phyloP scores from a whole-genome alignment of 495 filamentous ascomycete genomes.

The Aspergillus olivimuriae region DNA sequence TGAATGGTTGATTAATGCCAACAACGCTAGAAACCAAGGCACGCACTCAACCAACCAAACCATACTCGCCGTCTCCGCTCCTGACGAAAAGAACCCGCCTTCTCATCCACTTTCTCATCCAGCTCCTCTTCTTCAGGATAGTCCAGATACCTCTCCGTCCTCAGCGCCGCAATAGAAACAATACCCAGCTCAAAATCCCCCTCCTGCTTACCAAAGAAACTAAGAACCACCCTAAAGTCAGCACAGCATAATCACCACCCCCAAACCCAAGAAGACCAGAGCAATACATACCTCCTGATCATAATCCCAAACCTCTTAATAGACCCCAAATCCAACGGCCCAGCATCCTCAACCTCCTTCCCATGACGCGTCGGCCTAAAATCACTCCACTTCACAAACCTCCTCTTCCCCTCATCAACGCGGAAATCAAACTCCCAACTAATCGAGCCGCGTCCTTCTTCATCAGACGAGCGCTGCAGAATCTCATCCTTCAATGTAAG shows the following conservation, averaged over 20 bases:
- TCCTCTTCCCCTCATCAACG: slow-evolving; percentile 8
- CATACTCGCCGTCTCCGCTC: too few species aligned
- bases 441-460: slow-evolving; percentile 58
- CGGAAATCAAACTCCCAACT: slow-evolving; percentile 41
- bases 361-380: slow-evolving; percentile 71
- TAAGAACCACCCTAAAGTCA: slow-evolving; percentile 31
- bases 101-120: not conserved
- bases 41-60: too few species aligned
- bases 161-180: slow-evolving; percentile 40
- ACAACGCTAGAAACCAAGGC: too few species aligned
- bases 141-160: slow-evolving; percentile 17
- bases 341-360: slow-evolving; percentile 48
- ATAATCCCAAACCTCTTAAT: slow-evolving; percentile 65
- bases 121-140: not conserved
- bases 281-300: slow-evolving; percentile 79
- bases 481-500: slow-evolving; percentile 69
- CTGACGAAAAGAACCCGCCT: too few species aligned
- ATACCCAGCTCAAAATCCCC: slow-evolving; percentile 60
- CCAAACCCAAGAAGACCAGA: too few species aligned
- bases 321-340: slow-evolving; percentile 45
- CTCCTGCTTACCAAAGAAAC: slow-evolving; percentile 71
- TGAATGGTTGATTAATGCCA: too few species aligned
- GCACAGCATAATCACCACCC: too few species aligned
- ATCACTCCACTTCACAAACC: slow-evolving; percentile 52
- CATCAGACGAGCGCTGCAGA: slow-evolving; percentile 49